Conservation (phyloP, 1,284 basidiomycete species). For the Tetrapyrgos nigripes region DNA sequence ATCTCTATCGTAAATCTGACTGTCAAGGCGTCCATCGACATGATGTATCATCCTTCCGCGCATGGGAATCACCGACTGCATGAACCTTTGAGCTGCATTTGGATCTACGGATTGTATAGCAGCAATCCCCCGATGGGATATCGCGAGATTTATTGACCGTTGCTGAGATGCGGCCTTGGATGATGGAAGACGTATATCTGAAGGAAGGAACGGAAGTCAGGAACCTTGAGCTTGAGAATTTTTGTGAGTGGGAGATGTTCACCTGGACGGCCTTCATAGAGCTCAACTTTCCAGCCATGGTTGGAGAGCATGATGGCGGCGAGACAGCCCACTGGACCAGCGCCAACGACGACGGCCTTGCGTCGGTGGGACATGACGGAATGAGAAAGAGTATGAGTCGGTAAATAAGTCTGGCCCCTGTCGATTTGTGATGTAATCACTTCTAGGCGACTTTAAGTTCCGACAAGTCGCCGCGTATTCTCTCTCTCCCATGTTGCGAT, state of each 20-base stretch:
- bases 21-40: conserved; percentile 69
- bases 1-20: conserved; percentile 87
- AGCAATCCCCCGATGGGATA: conserved; percentile 91
- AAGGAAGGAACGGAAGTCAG: conserved; percentile 15
- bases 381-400: background rate
- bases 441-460: background rate
- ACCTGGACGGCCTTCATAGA: conserved; percentile 93
- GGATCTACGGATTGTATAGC: conserved; percentile 86
- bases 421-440: background rate
- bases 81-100: conserved; percentile 74
- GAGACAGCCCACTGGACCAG: conserved; percentile 95
- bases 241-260: conserved; percentile 28
- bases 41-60: conserved; percentile 95
- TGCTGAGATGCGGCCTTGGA: conserved; percentile 69
- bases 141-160: conserved; percentile 96
- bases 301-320: conserved; percentile 88
- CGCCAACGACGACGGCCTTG: conserved; percentile 77
- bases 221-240: conserved; percentile 1
- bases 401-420: background rate
- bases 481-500: conserved; percentile 45
- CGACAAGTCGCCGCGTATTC: background rate
- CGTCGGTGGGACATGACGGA: background rate
- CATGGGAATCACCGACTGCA: conserved; percentile 91
- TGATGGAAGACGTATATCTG: conserved; percentile 76
- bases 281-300: conserved; percentile 86